Evolutionary conservation across 73 alveolate species (phyloP).

Genomic region (Uronychia binucleata): DNA sequence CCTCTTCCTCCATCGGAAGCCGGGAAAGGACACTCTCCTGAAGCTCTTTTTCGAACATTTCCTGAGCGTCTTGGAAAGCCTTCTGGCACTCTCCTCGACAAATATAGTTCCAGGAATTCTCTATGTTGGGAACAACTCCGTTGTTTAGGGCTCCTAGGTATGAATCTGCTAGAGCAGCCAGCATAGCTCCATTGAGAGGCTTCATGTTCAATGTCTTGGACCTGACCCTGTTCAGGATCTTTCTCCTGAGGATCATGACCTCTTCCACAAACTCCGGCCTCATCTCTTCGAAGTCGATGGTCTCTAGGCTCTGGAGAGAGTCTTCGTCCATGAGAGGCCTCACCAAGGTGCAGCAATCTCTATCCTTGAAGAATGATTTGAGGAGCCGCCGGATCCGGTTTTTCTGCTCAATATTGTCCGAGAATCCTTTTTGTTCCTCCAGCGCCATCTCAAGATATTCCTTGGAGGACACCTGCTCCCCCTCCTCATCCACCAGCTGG

Average conservation of each 20-base stretch:
- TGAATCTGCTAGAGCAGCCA: slow-evolving; percentile 6
- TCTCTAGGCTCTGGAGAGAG: slow-evolving; percentile 70
- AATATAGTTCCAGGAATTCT: slow-evolving; percentile 74
- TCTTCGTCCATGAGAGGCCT: slow-evolving; percentile 89
- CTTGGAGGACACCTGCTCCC: slow-evolving; percentile 49
- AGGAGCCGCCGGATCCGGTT: slow-evolving; percentile 83
- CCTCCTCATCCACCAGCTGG: slow-evolving; percentile 53
- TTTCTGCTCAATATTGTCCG: slow-evolving; percentile 71
- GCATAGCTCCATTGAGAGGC: slow-evolving; percentile 51
- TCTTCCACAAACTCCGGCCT: slow-evolving; percentile 79
- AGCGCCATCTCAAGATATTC: slow-evolving; percentile 57
- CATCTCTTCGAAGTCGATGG: slow-evolving; percentile 61
- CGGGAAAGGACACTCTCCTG: slow-evolving; percentile 8
- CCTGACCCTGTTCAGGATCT: slow-evolving; percentile 59
- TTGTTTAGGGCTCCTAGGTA: slow-evolving; percentile 39
- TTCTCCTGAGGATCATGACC: slow-evolving; percentile 59
- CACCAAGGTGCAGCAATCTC: slow-evolving; percentile 93
- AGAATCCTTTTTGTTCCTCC: slow-evolving; percentile 52
- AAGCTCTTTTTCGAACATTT: slow-evolving; percentile 38
- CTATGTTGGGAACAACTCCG: slow-evolving; percentile 87
- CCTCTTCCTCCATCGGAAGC: slow-evolving; percentile 52
- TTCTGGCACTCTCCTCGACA: slow-evolving; percentile 72
- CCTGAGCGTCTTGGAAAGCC: slow-evolving; percentile 60
- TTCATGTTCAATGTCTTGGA: slow-evolving; percentile 58
- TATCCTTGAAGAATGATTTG: slow-evolving; percentile 79